These are phyloP conservation scores for Parsonsia alboflavescens DNA, from an alignment of 257 asterid species.

Conservation along the genomic window DNA sequence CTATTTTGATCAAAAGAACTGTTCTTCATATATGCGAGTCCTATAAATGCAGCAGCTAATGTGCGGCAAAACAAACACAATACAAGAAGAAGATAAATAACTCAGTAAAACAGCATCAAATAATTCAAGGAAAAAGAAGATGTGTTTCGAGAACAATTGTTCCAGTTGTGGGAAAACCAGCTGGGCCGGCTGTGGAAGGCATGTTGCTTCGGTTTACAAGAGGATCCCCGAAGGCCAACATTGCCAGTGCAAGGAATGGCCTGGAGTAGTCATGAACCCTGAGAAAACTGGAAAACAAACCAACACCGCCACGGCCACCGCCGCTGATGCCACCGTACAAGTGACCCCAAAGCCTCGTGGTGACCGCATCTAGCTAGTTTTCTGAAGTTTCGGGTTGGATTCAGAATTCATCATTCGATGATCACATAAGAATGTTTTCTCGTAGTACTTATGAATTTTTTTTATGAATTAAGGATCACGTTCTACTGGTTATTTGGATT, in stretches of 20 bases:
- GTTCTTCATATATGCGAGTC: not conserved
- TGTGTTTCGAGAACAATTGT: constrained; percentile 33
- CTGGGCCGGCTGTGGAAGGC: constrained; percentile 51
- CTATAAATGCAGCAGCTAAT: not conserved
- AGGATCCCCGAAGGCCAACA: constrained; percentile 41
- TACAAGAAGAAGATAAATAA: not conserved
- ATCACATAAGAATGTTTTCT: too few species aligned
- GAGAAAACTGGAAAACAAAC: not conserved
- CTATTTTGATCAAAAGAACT: too few species aligned
- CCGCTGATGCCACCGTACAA: not conserved
- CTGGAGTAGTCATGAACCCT: constrained; percentile 19
- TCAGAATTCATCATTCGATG: too few species aligned
- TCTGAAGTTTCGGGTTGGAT: too few species aligned
- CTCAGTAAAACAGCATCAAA: too few species aligned
- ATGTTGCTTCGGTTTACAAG: constrained; percentile 36
- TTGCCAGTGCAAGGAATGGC: constrained; percentile 51
- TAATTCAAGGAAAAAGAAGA: constrained; percentile 4
- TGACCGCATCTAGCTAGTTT: not conserved
- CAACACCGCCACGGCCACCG: not conserved
- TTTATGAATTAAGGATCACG: too few species aligned
- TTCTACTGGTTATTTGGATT: too few species aligned
- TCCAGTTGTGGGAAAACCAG: constrained; percentile 29
- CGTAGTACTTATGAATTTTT: too few species aligned
- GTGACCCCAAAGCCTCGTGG: not conserved
- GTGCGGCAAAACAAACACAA: not conserved